phyloP scores from a whole-genome alignment of 1,284 basidiomycete genomes.

The Volvariella surrecta region DNA sequence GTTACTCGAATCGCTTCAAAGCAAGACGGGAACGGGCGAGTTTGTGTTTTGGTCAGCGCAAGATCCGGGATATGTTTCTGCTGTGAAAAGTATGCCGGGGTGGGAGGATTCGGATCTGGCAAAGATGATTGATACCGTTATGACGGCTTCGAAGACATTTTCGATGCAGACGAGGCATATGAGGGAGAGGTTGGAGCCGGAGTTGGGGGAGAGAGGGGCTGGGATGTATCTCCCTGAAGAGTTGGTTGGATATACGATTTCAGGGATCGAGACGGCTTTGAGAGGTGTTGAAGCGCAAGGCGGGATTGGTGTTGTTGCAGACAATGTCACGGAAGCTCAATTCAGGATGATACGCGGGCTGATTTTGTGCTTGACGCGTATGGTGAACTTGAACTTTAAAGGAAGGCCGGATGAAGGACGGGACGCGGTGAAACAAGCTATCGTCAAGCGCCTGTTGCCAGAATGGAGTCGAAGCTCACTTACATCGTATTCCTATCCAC shows the following conservation, averaged over 20 bases:
- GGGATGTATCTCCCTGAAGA: constrained; percentile 88
- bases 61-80: constrained; percentile 56
- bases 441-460: constrained; percentile 81
- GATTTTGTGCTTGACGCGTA: constrained; percentile 58
- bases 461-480: constrained; percentile 83
- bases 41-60: constrained; percentile 81
- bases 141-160: constrained; percentile 58
- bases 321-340: constrained; percentile 73
- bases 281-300: constrained; percentile 48
- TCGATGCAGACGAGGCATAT: constrained; percentile 72
- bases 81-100: constrained; percentile 40
- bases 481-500: constrained; percentile 66
- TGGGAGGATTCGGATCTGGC: constrained; percentile 47
- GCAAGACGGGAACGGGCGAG: constrained; percentile 71
- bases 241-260: constrained; percentile 82
- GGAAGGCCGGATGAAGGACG: constrained; percentile 59
- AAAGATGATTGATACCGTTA: constrained; percentile 74
- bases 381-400: constrained; percentile 63
- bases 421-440: constrained; percentile 70
- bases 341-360: constrained; percentile 71
- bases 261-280: constrained; percentile 74
- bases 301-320: constrained; percentile 41
- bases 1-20: constrained; percentile 59
- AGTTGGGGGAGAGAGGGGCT: constrained; percentile 59
- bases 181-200: constrained; percentile 67